These are phyloP conservation scores for Exobasidium cylindrosporum DNA, from an alignment of 1,284 basidiomycete species.

Conservation along the genomic window DNA sequence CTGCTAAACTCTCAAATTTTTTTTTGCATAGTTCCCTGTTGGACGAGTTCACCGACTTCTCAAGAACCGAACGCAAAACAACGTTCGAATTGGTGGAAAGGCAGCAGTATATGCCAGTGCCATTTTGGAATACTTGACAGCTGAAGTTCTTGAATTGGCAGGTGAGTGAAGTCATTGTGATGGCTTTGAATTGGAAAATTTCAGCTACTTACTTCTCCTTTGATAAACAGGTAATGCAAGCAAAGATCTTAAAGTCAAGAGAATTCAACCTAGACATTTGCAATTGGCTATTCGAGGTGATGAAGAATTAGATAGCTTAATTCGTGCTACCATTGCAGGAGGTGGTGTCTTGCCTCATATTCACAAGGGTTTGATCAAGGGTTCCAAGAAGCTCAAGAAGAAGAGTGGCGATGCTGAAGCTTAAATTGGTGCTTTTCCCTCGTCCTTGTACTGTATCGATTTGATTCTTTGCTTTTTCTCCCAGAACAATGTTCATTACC, in stretches of 20 bases:
- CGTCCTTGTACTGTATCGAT: too few species aligned
- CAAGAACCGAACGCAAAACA: slow-evolving; percentile 87
- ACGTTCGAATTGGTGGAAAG: slow-evolving; percentile 86
- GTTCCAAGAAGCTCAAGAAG: slow-evolving; percentile 35
- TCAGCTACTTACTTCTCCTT: not conserved
- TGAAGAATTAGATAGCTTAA: slow-evolving; percentile 71
- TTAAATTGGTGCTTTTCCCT: too few species aligned
- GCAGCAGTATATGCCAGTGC: slow-evolving; percentile 89
- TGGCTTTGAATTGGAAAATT: not conserved
- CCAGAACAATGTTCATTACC: too few species aligned
- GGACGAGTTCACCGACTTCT: slow-evolving; percentile 93
- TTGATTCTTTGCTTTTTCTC: too few species aligned
- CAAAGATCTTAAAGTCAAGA: slow-evolving; percentile 90
- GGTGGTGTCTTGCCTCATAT: slow-evolving; percentile 94
- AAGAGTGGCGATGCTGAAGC: slow-evolving; percentile 13
- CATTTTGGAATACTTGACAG: slow-evolving; percentile 84
- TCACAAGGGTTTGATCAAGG: slow-evolving; percentile 66
- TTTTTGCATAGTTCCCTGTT: slow-evolving; percentile 70
- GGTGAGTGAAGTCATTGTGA: slow-evolving; percentile 60
- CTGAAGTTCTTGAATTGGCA: slow-evolving; percentile 83
- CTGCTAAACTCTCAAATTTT: slow-evolving; percentile 13
- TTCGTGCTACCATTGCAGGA: slow-evolving; percentile 65
- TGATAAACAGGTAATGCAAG: slow-evolving; percentile 93
- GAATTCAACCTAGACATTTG: slow-evolving; percentile 89
- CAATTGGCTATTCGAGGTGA: slow-evolving; percentile 94